Conservation (phyloP, 2,329 filamentous ascomycete species). For the Aspergillus aculeatus region DNA sequence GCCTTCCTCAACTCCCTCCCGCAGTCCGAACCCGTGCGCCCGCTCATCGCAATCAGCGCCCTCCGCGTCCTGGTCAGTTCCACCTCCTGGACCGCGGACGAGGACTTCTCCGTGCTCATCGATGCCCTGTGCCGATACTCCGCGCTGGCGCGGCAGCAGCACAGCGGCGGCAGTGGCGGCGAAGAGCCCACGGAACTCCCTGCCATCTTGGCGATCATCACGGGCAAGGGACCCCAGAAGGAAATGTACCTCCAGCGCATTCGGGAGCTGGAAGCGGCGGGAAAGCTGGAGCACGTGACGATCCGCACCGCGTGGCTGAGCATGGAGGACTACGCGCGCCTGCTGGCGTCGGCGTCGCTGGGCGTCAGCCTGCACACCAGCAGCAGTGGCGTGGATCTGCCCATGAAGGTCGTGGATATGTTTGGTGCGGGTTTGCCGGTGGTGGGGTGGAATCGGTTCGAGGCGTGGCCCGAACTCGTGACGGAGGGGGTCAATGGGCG, state of each 20-base stretch:
- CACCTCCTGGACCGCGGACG: constrained; percentile 95
- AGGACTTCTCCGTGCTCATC: constrained; percentile 87
- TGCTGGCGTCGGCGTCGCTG: constrained; percentile 82
- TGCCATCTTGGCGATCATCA: constrained; percentile 81
- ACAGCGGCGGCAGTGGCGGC: constrained; percentile 24
- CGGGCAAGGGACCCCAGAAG: constrained; percentile 86
- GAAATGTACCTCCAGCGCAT: constrained; percentile 70
- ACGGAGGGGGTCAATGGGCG: constrained; percentile 80
- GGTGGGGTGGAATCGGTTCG: constrained; percentile 78
- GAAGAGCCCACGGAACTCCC: constrained; percentile 50
- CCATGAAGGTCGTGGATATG: constrained; percentile 99
- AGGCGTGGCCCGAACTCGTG: constrained; percentile 89
- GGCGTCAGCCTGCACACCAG: constrained; percentile 91
- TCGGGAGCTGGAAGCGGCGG: constrained; percentile 56
- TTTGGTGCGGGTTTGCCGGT: constrained; percentile 93
- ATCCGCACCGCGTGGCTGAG: constrained; percentile 83
- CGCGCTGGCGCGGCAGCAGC: constrained; percentile 41
- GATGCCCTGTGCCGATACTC: constrained; percentile 78
- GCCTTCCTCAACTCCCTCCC: constrained; percentile 65
- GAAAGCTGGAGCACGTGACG: constrained; percentile 66
- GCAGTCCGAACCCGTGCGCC: constrained; percentile 61
- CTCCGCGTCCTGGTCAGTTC: constrained; percentile 80
- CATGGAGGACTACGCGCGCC: constrained; percentile 75
- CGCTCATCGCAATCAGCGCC: constrained; percentile 57
- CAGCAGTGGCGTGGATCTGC: constrained; percentile 89